These are phyloP conservation scores for Cyclanthera cordifolia DNA, from an alignment of 306 rosid genomes.

Conservation along the genomic window DNA sequence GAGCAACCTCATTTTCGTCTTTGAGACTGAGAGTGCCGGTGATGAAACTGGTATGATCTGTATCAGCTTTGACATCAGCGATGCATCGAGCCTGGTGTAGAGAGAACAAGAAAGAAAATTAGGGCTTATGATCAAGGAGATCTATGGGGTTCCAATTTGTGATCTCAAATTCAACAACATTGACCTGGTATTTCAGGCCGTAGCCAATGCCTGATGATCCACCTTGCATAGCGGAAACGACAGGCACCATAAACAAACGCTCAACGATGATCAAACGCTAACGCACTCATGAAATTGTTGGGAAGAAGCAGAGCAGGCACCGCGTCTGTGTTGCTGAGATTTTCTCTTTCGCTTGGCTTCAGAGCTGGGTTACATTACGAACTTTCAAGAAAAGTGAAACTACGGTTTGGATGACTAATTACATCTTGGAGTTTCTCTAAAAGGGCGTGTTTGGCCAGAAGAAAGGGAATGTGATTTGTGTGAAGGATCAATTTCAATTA, in stretches of 20 bases:
- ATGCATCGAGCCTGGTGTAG: slow-evolving; percentile 73
- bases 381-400: no score
- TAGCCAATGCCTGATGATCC: slow-evolving; percentile 90
- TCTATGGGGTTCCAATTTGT: no score
- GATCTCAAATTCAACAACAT: background rate
- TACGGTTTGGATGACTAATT: no score
- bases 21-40: slow-evolving; percentile 90
- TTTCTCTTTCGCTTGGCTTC: background rate
- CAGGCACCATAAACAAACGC: background rate
- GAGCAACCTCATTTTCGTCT: slow-evolving; percentile 88
- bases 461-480: no score
- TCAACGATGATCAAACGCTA: background rate
- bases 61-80: slow-evolving; percentile 88
- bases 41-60: slow-evolving; percentile 86
- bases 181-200: slow-evolving; percentile 90
- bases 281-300: background rate
- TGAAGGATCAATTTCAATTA: no score
- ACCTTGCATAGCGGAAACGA: slow-evolving; percentile 67
- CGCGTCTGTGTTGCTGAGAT: background rate
- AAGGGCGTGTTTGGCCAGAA: no score
- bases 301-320: background rate
- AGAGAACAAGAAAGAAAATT: background rate
- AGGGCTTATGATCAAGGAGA: background rate
- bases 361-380: background rate
- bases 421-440: no score